Evolutionary conservation across 2,329 filamentous ascomycete genomes (phyloP).

Genomic region (Cytospora piceae): DNA sequence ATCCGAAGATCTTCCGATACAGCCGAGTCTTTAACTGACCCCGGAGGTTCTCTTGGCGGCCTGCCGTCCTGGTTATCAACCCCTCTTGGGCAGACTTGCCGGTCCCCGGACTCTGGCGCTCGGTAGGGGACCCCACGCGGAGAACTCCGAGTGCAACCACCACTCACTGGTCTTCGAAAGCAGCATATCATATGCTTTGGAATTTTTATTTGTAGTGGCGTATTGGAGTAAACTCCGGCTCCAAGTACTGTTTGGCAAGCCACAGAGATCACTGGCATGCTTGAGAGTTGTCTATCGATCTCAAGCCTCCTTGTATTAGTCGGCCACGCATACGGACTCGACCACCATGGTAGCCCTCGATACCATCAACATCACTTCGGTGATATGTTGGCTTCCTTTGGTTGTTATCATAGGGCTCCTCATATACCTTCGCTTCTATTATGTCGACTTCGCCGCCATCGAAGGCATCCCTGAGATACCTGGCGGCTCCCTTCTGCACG

Average conservation of each 20-base stretch:
- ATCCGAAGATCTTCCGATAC: neutral
- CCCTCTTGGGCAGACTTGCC: conserved; percentile 9
- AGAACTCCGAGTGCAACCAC: neutral
- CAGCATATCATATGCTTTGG: neutral
- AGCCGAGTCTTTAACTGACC: neutral
- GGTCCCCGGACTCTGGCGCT: conserved; percentile 5
- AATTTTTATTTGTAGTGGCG: neutral
- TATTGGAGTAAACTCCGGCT: neutral
- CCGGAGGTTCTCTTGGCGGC: neutral
- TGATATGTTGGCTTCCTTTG: neutral
- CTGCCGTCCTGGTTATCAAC: neutral
- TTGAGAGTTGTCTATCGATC: neutral
- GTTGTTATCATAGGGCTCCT: neutral
- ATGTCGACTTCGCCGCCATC: conserved; percentile 15
- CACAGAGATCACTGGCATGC: neutral
- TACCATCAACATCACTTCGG: too few species aligned
- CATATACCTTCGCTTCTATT: conserved; percentile 15
- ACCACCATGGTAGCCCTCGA: conserved; percentile 3
- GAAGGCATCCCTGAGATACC: conserved; percentile 10
- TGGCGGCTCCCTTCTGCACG: conserved; percentile 15
- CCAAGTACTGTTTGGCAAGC: neutral
- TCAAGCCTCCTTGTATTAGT: neutral
- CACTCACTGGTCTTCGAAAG: neutral
- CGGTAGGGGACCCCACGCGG: conserved; percentile 3
- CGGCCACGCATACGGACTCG: too few species aligned